A percentile compares a stretch with the other conserved stretches of the same genome.
These are phyloP conservation scores for Emergomyces orientalis DNA, from an alignment of 2,329 filamentous ascomycete species.

Conservation along the genomic window DNA sequence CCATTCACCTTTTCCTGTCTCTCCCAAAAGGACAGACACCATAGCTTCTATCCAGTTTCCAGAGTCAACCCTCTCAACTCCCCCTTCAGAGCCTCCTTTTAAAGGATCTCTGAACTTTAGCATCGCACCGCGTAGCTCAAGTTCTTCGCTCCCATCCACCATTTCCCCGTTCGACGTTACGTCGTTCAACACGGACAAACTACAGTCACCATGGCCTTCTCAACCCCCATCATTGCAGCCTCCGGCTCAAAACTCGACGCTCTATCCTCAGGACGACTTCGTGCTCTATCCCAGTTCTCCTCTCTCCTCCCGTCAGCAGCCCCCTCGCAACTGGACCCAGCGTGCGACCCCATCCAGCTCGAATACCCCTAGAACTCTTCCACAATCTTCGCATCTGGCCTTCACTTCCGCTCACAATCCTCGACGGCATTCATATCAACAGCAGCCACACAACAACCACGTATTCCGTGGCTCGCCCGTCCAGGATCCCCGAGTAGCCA, in stretches of 20 bases:
- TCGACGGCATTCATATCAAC: conserved; percentile 26
- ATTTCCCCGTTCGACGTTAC: conserved; percentile 35
- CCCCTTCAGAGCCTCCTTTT: conserved; percentile 36
- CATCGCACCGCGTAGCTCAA: conserved; percentile 36
- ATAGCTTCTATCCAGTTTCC: conserved; percentile 30
- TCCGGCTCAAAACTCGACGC: conserved; percentile 30
- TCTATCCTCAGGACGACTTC: conserved; percentile 32
- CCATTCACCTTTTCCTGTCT: conserved; percentile 25
- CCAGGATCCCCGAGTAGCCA: conserved; percentile 33
- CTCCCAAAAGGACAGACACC: conserved; percentile 33
- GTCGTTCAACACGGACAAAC: conserved; percentile 43
- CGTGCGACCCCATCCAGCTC: conserved; percentile 25
- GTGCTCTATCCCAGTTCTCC: conserved; percentile 33
- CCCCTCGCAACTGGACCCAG: conserved; percentile 26
- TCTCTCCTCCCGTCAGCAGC: conserved; percentile 18
- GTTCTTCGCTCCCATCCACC: conserved; percentile 27
- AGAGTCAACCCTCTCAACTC: conserved; percentile 16
- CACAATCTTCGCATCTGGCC: conserved; percentile 24
- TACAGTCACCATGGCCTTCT: conserved; percentile 41
- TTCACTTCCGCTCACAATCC: conserved; percentile 22
- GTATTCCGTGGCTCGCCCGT: conserved; percentile 16
- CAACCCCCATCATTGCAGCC: conserved; percentile 36
- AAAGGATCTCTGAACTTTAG: conserved; percentile 39
- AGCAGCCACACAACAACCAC: not conserved
- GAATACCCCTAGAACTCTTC: conserved; percentile 31